Evolutionary conservation across 192 early-diverging fungal species (phyloP).

Genomic region (Anaeromyces robustus): DNA sequence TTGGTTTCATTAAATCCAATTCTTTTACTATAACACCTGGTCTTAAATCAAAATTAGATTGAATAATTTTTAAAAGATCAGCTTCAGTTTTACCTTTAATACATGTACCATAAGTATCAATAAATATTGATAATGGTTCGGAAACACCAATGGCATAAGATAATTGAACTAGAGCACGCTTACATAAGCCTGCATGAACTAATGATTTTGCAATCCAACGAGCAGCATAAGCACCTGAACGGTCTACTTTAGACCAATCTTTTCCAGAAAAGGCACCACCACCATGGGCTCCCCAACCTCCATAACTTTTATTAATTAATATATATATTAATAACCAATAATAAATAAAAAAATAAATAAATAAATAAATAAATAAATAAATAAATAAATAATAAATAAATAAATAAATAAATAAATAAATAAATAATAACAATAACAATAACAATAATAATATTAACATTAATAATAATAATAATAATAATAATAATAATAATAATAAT

Average conservation of each 20-base stretch:
- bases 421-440: too few species aligned
- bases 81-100: constrained; percentile 52
- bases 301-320: constrained; percentile 58
- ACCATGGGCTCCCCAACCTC: constrained; percentile 88
- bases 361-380: too few species aligned
- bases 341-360: constrained; percentile 14
- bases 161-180: constrained; percentile 84
- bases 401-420: too few species aligned
- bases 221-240: constrained; percentile 92
- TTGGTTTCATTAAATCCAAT: constrained; percentile 94
- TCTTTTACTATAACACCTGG: constrained; percentile 97
- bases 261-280: constrained; percentile 99
- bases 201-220: constrained; percentile 98
- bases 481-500: too few species aligned
- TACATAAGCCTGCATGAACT: constrained; percentile 79
- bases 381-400: too few species aligned
- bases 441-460: too few species aligned
- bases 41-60: constrained; percentile 96
- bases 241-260: constrained; percentile 99
- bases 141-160: constrained; percentile 97
- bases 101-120: constrained; percentile 93
- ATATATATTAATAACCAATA: constrained; percentile 29
- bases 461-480: too few species aligned
- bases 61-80: constrained; percentile 85
- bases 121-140: constrained; percentile 89